phyloP scores from a whole-genome alignment of 106 monocot genomes.

The Gastrodia elata region DNA sequence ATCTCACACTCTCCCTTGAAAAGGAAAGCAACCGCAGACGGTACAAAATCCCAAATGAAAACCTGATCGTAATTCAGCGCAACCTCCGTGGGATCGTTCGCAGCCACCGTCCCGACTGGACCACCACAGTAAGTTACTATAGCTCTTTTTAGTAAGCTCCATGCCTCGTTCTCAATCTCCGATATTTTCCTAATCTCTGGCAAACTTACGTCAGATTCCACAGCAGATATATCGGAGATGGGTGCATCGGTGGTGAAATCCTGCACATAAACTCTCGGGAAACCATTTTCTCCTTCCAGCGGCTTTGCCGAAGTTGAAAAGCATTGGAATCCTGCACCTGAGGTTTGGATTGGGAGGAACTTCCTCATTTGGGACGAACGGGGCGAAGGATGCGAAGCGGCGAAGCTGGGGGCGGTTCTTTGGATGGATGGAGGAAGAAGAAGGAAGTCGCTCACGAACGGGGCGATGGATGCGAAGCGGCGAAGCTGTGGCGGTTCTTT shows the following conservation, averaged over 20 bases:
- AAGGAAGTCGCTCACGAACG: no score
- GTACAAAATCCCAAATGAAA: conserved; percentile 89
- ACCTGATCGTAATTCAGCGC: conserved; percentile 89
- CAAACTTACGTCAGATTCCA: neutral
- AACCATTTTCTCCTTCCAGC: conserved; percentile 11
- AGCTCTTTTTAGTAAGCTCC: conserved; percentile 62
- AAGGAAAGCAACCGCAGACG: conserved; percentile 81
- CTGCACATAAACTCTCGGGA: conserved; percentile 11
- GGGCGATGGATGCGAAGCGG: no score
- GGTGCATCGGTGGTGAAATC: conserved; percentile 13
- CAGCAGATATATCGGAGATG: conserved; percentile 5
- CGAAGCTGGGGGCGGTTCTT: no score
- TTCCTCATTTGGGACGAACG: neutral
- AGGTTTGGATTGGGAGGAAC: neutral
- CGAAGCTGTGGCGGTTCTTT: no score
- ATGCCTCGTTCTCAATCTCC: conserved; percentile 87
- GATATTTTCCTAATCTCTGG: conserved; percentile 19
- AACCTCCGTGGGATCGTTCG: conserved; percentile 47
- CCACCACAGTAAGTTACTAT: conserved; percentile 72
- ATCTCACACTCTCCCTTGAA: conserved; percentile 80
- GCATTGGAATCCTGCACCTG: neutral
- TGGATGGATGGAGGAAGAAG: no score
- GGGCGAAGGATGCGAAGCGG: no score
- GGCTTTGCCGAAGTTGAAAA: conserved; percentile 12
- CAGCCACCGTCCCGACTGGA: conserved; percentile 89